These are phyloP conservation scores for Pseudogymnoascus sp. DNA, from an alignment of 2,329 filamentous ascomycete species.

Conservation along the genomic window DNA sequence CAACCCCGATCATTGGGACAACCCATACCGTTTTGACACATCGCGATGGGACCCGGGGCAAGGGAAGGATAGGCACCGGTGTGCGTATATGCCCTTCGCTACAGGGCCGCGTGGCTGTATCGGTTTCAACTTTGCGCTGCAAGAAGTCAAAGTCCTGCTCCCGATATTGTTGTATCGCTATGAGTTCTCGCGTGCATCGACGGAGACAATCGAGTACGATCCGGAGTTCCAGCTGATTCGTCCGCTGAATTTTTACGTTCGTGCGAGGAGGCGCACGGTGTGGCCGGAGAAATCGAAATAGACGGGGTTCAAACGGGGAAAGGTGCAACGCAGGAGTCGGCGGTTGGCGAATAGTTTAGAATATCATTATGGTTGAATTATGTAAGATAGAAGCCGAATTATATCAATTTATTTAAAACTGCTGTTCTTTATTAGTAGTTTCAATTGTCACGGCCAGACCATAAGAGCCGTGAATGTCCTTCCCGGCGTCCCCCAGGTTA, in stretches of 20 bases:
- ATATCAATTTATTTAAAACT: background rate
- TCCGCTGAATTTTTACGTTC: slow-evolving; percentile 32
- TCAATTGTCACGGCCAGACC: background rate
- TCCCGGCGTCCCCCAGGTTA: too few relatives aligned
- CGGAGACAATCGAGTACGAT: slow-evolving; percentile 33
- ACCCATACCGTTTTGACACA: slow-evolving; percentile 17
- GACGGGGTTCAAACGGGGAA: slow-evolving; percentile 29
- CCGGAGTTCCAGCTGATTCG: slow-evolving; percentile 34
- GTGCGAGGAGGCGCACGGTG: slow-evolving; percentile 18
- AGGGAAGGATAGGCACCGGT: slow-evolving; percentile 15
- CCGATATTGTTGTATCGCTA: slow-evolving; percentile 32
- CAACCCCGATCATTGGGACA: slow-evolving; percentile 19
- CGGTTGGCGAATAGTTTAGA: background rate
- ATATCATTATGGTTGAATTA: background rate
- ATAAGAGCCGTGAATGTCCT: too few relatives aligned
- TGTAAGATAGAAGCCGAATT: background rate
- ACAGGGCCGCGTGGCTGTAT: slow-evolving; percentile 32
- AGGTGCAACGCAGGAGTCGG: background rate
- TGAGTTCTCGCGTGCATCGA: slow-evolving; percentile 28
- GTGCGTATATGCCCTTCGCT: slow-evolving; percentile 32
- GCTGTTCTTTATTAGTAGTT: background rate
- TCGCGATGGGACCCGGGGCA: slow-evolving; percentile 21
- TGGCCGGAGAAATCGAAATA: slow-evolving; percentile 16
- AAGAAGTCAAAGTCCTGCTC: slow-evolving; percentile 33
- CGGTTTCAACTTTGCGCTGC: slow-evolving; percentile 35